Conservation (phyloP, 2,329 filamentous ascomycete genomes). For the Akanthomyces lecanii region DNA sequence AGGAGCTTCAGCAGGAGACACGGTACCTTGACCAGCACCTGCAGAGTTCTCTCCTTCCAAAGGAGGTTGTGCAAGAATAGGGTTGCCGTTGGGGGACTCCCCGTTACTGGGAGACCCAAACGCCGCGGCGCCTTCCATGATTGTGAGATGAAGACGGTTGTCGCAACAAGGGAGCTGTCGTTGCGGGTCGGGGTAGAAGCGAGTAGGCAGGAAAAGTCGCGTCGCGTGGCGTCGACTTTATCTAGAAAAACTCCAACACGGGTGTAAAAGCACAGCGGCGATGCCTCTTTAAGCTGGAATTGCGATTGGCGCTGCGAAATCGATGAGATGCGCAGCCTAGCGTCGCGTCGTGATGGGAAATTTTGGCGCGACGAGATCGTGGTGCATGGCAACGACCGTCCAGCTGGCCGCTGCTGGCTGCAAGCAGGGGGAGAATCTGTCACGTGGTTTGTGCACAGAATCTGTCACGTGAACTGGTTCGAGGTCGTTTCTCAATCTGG, state of each 20-base stretch:
- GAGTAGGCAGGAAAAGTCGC: constrained; percentile 12
- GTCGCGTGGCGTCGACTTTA: constrained; percentile 15
- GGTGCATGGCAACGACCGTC: constrained; percentile 15
- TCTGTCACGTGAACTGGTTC: not conserved
- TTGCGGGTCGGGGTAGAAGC: constrained; percentile 21
- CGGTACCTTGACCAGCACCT: constrained; percentile 44
- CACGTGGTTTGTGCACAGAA: constrained; percentile 2
- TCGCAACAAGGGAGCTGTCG: constrained; percentile 16
- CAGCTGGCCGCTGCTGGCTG: constrained; percentile 3
- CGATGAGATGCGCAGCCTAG: constrained; percentile 18
- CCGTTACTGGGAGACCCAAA: constrained; percentile 56
- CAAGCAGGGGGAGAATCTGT: constrained; percentile 15
- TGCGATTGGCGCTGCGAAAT: constrained; percentile 15
- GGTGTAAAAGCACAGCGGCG: constrained; percentile 13
- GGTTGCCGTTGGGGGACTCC: constrained; percentile 47
- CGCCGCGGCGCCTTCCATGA: constrained; percentile 56
- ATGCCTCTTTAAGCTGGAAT: constrained; percentile 14
- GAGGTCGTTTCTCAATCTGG: too few relatives aligned
- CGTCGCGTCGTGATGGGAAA: constrained; percentile 22
- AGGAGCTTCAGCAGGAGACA: constrained; percentile 6
- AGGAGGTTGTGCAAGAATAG: constrained; percentile 46
- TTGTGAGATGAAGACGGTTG: constrained; percentile 20
- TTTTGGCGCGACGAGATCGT: constrained; percentile 18
- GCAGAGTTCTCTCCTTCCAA: constrained; percentile 42
- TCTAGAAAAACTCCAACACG: constrained; percentile 11